Base-by-base conservation (phyloP, 2,329 filamentous ascomycete species). In the Cylindrodendrum hubeiense region DNA sequence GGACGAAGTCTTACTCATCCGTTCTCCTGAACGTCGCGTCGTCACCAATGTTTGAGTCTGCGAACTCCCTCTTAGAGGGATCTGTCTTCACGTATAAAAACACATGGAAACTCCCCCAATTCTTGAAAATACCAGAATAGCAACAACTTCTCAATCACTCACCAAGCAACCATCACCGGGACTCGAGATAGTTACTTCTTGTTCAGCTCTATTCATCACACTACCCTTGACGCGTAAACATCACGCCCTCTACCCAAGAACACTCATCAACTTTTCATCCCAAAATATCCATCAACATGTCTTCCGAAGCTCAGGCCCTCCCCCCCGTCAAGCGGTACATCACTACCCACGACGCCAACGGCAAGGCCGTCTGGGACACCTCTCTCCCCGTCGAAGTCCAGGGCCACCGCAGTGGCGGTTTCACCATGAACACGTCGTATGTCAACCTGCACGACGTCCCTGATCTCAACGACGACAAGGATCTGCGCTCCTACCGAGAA, bases 311-410 rank as follows among this genome's bases (percentile, higher is more conserved):
- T 7, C 39, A 69, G 33, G 39, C 63, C 28, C 69, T 72, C 12
- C 67, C 65, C 43, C 55, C 63, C 15, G 33, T 73, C 61, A 64
- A 44, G 41, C 65, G 67, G 21, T 69, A 68, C 55, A 72, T 74
- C 63, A 70, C 72, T 30, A 69, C 66, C 2, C 69, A 72, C 26
- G 60, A 74, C 52, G 57, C 43, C 30, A 24, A 67, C 19, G 66
- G 71, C 21, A 66, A 69, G 30, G 63, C 69, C 44, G 62, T 66
- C 15, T 73, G 69, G 65, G 65, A 74, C 28, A 60, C 53, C 2
- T 63, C 58, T 3, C 22, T 74, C 33, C 67, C 67, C 3, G 15
- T 57, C 21, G 41, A 69, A 33, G 65, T 72, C 28, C 10, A 62
- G 7, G 65, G 62, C 26, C 62, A 63, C 17, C 66, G 66, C 50